Evolutionary conservation across 208 protist species (phyloP), one percentile per base, ranked within the genome.

Genomic region (Wallacemonas rigidus): DNA sequence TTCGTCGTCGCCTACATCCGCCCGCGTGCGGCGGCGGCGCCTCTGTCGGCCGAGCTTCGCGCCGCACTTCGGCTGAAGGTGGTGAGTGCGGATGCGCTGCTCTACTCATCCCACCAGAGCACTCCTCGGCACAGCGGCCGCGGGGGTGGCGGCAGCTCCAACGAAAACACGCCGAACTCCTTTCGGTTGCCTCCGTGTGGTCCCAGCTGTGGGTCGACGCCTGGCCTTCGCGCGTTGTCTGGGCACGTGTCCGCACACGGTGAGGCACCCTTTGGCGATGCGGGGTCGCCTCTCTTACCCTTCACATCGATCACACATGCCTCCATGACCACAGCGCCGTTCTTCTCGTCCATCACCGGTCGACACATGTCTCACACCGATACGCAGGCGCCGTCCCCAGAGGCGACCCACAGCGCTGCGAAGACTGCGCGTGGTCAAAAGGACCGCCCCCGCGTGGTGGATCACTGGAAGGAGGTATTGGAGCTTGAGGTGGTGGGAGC

Each of bases 81-180:
- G 2, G 53, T 76, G 8, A 76, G 80, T 17, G 48, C 36, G 3
- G 71, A 78, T 11, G 75, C 65, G 26, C 43, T 48, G 8, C 77
- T 76, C 6, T 85, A 85, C 80, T 63, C 64, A 43, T 81, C 80
- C 7, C 72, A 82, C 55, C 69, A 58, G 7, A 73, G 73, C 5
- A 56, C 78, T 6, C 56, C 69, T 47, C 17, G 45, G 5, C 5
- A 15, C 53, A 2, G 36, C 50, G 26, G 39, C 26, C 1, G 4
- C 0, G 15, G 12, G 43, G 26, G 50, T 45, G 26, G 44, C 15
- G 35, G 15, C 4, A 64, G 17, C 51, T 2, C 48, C 1, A 35
- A n/a, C 2, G 41, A 35, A 6, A 62, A 43, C 1, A 12, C 60
- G 1, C 9, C 40, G 41, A 1, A 55, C 41, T n/a, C 41, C 2